A percentile compares a stretch with the other conserved stretches of the same genome.
These are phyloP conservation scores for Penicillium maclennaniae DNA, from an alignment of 495 filamentous ascomycete genomes.

Conservation along the genomic window DNA sequence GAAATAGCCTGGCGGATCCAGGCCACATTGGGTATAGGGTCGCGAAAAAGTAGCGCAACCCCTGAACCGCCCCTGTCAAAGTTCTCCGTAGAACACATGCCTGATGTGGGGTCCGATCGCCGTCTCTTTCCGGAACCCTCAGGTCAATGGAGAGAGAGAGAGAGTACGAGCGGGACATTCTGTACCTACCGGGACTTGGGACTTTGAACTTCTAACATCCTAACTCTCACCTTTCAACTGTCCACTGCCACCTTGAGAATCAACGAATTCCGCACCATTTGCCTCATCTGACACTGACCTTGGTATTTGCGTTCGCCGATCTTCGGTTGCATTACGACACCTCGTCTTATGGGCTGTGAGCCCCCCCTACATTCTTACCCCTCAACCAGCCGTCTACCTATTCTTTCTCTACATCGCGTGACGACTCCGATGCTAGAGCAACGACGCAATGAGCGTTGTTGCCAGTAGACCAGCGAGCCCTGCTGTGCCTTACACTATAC, in stretches of 20 bases:
- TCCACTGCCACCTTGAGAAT: background rate
- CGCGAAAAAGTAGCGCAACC: constrained; percentile 14
- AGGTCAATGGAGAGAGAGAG: constrained; percentile 1
- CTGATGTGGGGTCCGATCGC: constrained; percentile 27
- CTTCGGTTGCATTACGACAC: constrained; percentile 15
- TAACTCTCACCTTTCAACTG: background rate
- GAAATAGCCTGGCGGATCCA: constrained; percentile 7
- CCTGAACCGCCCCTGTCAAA: constrained; percentile 29
- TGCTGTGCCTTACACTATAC: constrained; percentile 31
- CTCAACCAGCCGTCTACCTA: constrained; percentile 12
- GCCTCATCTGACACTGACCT: background rate
- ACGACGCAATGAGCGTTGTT: constrained; percentile 40
- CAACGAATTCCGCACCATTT: background rate
- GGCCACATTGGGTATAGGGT: constrained; percentile 7
- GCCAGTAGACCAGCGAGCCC: constrained; percentile 40
- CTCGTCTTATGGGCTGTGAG: constrained; percentile 4
- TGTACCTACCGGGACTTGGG: background rate
- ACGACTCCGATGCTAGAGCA: constrained; percentile 22
- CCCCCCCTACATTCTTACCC: constrained; percentile 22
- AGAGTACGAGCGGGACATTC: constrained; percentile 1
- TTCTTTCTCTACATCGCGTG: constrained; percentile 4
- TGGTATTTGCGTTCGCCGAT: constrained; percentile 19
- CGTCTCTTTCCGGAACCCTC: constrained; percentile 2
- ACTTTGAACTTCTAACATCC: background rate
- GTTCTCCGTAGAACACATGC: constrained; percentile 26